Conservation (phyloP, 2,329 filamentous ascomycete genomes). For the Fusarium sp. region DNA sequence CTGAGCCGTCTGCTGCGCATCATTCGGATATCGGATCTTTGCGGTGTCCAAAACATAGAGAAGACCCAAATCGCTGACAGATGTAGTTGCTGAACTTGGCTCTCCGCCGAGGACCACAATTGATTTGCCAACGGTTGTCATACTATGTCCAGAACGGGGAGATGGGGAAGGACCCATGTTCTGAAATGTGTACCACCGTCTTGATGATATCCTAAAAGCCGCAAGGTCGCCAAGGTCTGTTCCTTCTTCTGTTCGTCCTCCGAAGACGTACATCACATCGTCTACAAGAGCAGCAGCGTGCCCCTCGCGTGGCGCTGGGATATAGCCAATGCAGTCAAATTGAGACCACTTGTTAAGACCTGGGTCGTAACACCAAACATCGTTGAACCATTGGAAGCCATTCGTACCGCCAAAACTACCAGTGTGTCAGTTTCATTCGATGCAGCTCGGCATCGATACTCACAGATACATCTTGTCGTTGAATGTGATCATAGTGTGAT, state of each 20-base stretch:
- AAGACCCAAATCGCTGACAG: conserved; percentile 85
- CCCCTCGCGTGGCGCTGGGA: conserved; percentile 91
- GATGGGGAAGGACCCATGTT: conserved; percentile 99
- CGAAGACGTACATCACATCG: conserved; percentile 99
- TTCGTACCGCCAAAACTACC: conserved; percentile 95
- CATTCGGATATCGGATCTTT: conserved; percentile 96
- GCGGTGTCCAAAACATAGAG: conserved; percentile 93
- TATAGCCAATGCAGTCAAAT: conserved; percentile 96
- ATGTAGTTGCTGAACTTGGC: conserved; percentile 84
- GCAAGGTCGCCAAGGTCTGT: conserved; percentile 92
- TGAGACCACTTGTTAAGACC: conserved; percentile 84
- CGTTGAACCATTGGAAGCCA: conserved; percentile 96
- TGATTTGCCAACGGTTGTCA: conserved; percentile 94
- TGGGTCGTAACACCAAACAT: conserved; percentile 96
- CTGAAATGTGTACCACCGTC: conserved; percentile 98
- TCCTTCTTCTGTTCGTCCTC: conserved; percentile 92
- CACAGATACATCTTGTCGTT: conserved; percentile 95
- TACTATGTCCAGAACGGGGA: conserved; percentile 92
- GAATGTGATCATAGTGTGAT: conserved; percentile 90
- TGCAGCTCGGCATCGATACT: conserved; percentile 49
- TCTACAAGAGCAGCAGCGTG: conserved; percentile 93
- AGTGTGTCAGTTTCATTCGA: conserved; percentile 14
- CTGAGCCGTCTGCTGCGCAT: conserved; percentile 56
- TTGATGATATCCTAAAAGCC: conserved; percentile 77
- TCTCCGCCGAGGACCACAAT: conserved; percentile 94